A percentile compares a stretch with the other conserved stretches of the same genome.
Evolutionary conservation across 495 filamentous ascomycete species (phyloP).

Genomic region (Cercophora samala): DNA sequence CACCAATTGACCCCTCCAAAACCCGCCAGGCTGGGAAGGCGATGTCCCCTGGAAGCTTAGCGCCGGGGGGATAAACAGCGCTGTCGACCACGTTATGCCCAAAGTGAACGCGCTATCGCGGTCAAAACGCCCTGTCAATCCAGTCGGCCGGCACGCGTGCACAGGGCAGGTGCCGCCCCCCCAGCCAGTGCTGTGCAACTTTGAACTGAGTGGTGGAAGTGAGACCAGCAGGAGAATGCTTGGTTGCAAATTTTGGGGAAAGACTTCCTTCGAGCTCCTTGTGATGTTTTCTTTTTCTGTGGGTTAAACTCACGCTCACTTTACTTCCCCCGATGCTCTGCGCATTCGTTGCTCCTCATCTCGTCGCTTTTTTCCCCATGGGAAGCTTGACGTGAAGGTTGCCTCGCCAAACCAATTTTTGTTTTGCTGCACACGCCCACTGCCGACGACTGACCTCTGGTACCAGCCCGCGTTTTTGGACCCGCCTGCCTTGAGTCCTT

Average conservation of each 20-base stretch:
- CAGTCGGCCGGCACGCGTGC: conserved; percentile 15
- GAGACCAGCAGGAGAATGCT: background rate
- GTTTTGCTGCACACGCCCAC: conserved; percentile 5
- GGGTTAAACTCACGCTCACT: background rate
- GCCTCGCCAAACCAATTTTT: background rate
- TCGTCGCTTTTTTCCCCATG: conserved; percentile 3
- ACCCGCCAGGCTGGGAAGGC: conserved; percentile 25
- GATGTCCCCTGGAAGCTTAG: conserved; percentile 13
- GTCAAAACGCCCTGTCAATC: conserved; percentile 14
- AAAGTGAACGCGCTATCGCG: background rate
- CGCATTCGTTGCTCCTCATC: background rate
- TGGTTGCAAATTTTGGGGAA: conserved; percentile 3
- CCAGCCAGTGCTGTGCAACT: background rate
- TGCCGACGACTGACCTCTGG: background rate
- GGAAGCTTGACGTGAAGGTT: conserved; percentile 1
- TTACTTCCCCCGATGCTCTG: background rate
- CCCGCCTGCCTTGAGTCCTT: conserved; percentile 2
- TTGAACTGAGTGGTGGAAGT: background rate
- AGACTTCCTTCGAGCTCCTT: background rate
- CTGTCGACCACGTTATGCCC: conserved; percentile 12
- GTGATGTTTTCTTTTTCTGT: conserved; percentile 2
- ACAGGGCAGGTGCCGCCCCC: background rate
- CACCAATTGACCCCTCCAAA: conserved; percentile 9
- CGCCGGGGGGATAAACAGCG: conserved; percentile 24
- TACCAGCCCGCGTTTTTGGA: background rate